A percentile compares a stretch with the other conserved stretches of the same genome.
Evolutionary conservation across 331 rosid species (phyloP).

Genomic region (Malus hybrid): DNA sequence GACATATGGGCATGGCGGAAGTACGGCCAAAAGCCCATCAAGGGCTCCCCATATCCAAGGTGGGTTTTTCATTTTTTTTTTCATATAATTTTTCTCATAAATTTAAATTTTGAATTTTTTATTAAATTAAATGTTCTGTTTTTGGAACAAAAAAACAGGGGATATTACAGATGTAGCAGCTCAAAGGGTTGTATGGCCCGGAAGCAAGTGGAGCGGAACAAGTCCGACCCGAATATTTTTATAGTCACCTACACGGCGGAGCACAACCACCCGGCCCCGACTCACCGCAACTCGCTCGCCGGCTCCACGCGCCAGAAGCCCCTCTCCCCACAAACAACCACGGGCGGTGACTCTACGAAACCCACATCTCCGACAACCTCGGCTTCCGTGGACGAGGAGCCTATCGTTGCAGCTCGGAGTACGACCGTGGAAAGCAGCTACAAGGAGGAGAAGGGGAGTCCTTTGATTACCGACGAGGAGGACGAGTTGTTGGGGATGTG

Average conservation of each 20-base stretch:
- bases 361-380: constrained; percentile 42
- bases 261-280: constrained; percentile 93
- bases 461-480: constrained; percentile 56
- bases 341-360: constrained; percentile 22
- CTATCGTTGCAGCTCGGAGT: constrained; percentile 14
- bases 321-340: constrained; percentile 8
- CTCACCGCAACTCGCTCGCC: constrained; percentile 93
- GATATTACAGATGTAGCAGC: constrained; percentile 91
- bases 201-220: constrained; percentile 89
- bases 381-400: constrained; percentile 39
- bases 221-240: constrained; percentile 85
- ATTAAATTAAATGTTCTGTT: background rate
- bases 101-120: background rate
- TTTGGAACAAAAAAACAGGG: constrained; percentile 35
- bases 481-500: constrained; percentile 47
- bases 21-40: constrained; percentile 97
- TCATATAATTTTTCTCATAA: background rate
- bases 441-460: constrained; percentile 44
- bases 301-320: constrained; percentile 93
- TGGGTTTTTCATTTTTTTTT: constrained; percentile 8
- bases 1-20: constrained; percentile 99
- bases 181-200: constrained; percentile 94
- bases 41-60: constrained; percentile 98
- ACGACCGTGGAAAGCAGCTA: constrained; percentile 27
- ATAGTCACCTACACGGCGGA: constrained; percentile 88